Evolutionary conservation across 2,329 filamentous ascomycete genomes (phyloP).

Genomic region (Aspergillus sp.): DNA sequence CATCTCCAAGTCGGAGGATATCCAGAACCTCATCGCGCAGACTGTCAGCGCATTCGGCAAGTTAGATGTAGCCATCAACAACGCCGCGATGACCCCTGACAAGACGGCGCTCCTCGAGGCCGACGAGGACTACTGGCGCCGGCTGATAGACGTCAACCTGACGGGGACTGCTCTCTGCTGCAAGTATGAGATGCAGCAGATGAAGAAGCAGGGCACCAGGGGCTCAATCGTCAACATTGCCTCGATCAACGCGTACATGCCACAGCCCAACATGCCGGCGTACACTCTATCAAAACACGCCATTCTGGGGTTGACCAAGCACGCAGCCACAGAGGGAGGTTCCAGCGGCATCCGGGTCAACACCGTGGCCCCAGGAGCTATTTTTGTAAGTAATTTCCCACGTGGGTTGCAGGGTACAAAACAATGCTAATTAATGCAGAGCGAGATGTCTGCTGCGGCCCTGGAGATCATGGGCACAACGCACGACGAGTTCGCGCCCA

Average conservation of each 20-base stretch:
- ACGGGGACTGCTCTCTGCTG: conserved; percentile 45
- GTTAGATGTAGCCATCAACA: conserved; percentile 47
- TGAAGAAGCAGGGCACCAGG: conserved; percentile 32
- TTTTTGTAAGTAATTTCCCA: not conserved
- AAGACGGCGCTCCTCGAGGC: conserved; percentile 32
- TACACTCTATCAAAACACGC: conserved; percentile 47
- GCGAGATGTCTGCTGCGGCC: conserved; percentile 15
- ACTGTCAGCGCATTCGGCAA: conserved; percentile 36
- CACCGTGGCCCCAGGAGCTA: conserved; percentile 26
- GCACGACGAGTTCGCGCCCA: conserved; percentile 19
- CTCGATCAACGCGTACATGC: conserved; percentile 38
- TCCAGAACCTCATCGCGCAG: conserved; percentile 30
- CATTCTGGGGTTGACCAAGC: conserved; percentile 45
- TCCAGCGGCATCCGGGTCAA: conserved; percentile 37
- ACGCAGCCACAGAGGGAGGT: conserved; percentile 35
- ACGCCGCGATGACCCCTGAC: conserved; percentile 32
- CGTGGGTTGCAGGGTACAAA: not conserved
- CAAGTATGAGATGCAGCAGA: conserved; percentile 43
- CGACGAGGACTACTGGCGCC: conserved; percentile 38
- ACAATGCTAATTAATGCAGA: conserved; percentile 1
- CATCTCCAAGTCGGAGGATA: conserved; percentile 29
- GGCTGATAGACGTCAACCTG: conserved; percentile 40
- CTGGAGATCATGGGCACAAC: conserved; percentile 19
- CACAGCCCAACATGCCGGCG: conserved; percentile 39
- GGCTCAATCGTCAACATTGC: conserved; percentile 45